Evolutionary conservation across 495 filamentous ascomycete species (phyloP), one percentile per base, ranked within the genome.

Genomic region (Thermothielavioides terrestris): DNA sequence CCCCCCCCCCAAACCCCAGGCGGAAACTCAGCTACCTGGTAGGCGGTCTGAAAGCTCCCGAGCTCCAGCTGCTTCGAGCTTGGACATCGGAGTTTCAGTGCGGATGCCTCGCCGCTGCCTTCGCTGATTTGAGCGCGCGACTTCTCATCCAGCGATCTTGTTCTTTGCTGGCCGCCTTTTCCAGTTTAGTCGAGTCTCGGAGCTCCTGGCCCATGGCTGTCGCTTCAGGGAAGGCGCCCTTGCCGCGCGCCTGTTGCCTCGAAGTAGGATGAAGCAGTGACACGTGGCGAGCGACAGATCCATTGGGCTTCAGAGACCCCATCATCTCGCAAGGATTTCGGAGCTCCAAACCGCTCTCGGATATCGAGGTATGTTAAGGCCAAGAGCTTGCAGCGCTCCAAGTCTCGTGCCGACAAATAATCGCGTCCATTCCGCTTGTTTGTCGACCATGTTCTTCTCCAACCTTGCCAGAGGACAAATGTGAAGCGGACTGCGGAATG

Each of bases 191-290:
- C n/a, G 18, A 26, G 11, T 15, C 11, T 34, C 42, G 9, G n/a
- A 36, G 15, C 20, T 46, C 17, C 2, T 18, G 18, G 5, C 31
- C 14, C 5, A 2, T 6, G 21, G 21, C 42, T n/a, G 17, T 20
- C 38, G 21, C 7, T 21, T 34, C 23, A 9, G 14, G 26, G 21
- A 5, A 38, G 2, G 36, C 6, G 2, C 20, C 21, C 6, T 44
- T 51, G 48, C 39, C 39, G 48, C 48, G 48, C 48, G 48, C 40
- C 39, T 51, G 47, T 20, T n/a, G 17, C 1, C 14, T 41, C n/a
- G 2, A 3, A 12, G 17, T 14, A 6, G 12, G 15, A 6, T n/a
- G 20, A 8, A 28, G 17, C 42, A 42, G n/a, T 40, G 42, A 46
- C 49, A 52, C 49, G 42, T 52, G 42, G 32, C 49, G n/a, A 25